phyloP scores from a whole-genome alignment of 1,284 basidiomycete genomes.

The Tilletia setariae region DNA sequence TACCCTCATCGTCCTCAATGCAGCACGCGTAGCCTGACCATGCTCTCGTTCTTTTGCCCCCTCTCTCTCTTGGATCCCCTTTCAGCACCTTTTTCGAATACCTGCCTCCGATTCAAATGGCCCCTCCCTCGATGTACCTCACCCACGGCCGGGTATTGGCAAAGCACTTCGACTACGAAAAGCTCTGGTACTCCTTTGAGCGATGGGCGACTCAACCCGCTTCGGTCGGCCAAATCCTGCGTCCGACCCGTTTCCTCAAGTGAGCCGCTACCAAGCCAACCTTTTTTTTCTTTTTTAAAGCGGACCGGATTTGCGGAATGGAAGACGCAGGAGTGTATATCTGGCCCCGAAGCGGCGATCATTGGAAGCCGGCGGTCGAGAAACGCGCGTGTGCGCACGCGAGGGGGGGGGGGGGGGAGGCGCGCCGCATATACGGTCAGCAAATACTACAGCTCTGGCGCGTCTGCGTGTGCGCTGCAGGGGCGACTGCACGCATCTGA shows the following conservation, averaged over 20 bases:
- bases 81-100: constrained; percentile 10
- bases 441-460: too few species aligned
- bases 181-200: constrained; percentile 7
- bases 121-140: neutral
- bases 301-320: too few species aligned
- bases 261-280: neutral
- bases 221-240: neutral
- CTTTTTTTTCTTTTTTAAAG: too few species aligned
- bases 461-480: too few species aligned
- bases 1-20: neutral
- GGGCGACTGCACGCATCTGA: too few species aligned
- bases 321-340: too few species aligned
- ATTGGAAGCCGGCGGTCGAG: too few species aligned
- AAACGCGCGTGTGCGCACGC: too few species aligned
- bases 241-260: neutral
- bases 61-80: neutral
- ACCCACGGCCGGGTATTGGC: neutral
- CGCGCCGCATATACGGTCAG: too few species aligned
- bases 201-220: constrained; percentile 6
- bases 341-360: too few species aligned
- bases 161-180: neutral
- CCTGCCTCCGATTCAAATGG: neutral
- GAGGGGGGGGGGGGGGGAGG: too few species aligned
- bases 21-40: too few species aligned
- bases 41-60: neutral